Base-by-base conservation (phyloP, 768 basidiomycete species). In the Cystoderma amianthinum region DNA sequence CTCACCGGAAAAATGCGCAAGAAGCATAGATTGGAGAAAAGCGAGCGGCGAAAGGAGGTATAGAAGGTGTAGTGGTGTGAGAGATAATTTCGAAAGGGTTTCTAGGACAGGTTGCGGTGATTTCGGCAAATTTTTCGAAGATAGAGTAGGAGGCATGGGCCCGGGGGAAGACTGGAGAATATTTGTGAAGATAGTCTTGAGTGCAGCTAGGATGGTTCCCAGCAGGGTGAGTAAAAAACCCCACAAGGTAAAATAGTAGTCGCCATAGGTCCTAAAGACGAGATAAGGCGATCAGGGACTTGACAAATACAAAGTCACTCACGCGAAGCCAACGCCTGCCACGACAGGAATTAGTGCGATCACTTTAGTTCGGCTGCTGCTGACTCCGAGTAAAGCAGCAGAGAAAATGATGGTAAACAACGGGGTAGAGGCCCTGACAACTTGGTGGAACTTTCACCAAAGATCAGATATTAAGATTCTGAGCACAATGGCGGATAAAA, bases 181-280 rank as follows among this genome's bases (percentile, higher is more conserved):
- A 57, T 93, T 89, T 9, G 95, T 97, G 48, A 84, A 78, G 34
- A 97, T 84, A 0, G 95, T 96, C 61, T 98, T 98, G 41, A 96
- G 64, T 5, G 96, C 85, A 4, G 96, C 96, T 25, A 99, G 76
- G 40, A 95, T 58, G 0, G 95, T 92, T 33, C 96, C 96, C 13
- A 93, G 62, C 11, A 99, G 72, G 0, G 96, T 97, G 16, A 99
- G 72, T 54, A 88, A 50, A 44, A 98, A 77, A 3, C 96, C 96
- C 59, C 78, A 78, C 2, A 69, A 59, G 1, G 92, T 96, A 61
- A 85, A 96, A 53, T 90, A 85, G 63, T 96, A 98, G 55, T 97
- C 94, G 41, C 94, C 96, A 43, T 91, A 95, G 4, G 93, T 96
- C 10, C 90, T 93, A 51, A 18, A 36, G n/a, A n/a, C n/a, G n/a